These are phyloP conservation scores for Maudiozyma turicensis DNA, from an alignment of 805 yeast genomes.

Conservation along the genomic window DNA sequence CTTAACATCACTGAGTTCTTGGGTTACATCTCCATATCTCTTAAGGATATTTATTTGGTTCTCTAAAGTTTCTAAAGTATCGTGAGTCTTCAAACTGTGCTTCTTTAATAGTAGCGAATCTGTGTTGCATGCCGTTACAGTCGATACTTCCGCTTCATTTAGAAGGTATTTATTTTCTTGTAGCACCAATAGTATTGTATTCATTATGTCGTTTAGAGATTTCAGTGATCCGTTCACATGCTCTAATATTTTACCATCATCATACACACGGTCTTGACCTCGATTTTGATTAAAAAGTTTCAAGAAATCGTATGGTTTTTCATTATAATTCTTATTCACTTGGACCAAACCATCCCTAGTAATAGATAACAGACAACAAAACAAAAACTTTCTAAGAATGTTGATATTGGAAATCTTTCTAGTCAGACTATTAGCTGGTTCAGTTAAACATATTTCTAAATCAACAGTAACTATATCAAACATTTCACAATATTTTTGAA, in stretches of 20 bases:
- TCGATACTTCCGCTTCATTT: background rate
- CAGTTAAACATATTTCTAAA: slow-evolving; percentile 16
- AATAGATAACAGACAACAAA: slow-evolving; percentile 35
- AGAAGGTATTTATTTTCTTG: background rate
- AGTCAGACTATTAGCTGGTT: slow-evolving; percentile 19
- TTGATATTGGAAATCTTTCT: slow-evolving; percentile 30
- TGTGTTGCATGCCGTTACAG: no score
- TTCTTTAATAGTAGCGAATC: background rate
- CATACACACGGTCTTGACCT: no score
- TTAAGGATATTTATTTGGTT: background rate
- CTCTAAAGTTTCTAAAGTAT: background rate
- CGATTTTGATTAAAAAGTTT: no score
- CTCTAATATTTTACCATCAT: background rate
- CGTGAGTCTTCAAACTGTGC: background rate
- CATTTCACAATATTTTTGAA: slow-evolving; percentile 36
- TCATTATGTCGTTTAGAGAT: background rate
- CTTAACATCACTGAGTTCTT: background rate
- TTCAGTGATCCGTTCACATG: background rate
- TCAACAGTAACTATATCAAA: slow-evolving; percentile 31
- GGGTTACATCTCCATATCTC: background rate
- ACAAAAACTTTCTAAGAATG: slow-evolving; percentile 32
- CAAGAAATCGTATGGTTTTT: no score
- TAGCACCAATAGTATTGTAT: background rate
- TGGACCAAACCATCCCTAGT: background rate
- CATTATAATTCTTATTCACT: background rate